A percentile compares a stretch with the other conserved stretches of the same genome.
These are phyloP conservation scores for Carex myosuroides DNA, from an alignment of 176 grass and related monocot genomes.

Conservation along the genomic window DNA sequence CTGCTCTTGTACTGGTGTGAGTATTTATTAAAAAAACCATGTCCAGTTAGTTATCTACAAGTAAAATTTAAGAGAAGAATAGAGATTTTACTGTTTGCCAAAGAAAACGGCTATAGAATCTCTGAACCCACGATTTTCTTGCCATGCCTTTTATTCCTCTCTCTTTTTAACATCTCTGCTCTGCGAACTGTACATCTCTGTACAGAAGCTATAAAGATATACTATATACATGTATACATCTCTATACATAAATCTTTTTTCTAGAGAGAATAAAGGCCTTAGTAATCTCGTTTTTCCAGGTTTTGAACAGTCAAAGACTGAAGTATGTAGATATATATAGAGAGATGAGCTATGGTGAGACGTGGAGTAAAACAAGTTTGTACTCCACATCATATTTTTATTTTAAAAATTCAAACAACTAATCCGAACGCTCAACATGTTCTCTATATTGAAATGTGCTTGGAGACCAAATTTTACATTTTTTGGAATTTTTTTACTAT, in stretches of 20 bases:
- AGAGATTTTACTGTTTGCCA: slow-evolving; percentile 8
- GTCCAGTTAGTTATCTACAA: neutral
- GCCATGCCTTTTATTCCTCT: neutral
- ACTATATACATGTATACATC: neutral
- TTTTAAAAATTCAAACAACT: no score
- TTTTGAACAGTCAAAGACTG: slow-evolving; percentile 5
- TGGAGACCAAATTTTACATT: no score
- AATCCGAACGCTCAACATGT: no score
- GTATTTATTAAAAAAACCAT: neutral
- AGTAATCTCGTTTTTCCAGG: neutral
- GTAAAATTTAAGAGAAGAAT: neutral
- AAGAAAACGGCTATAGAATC: slow-evolving; percentile 47
- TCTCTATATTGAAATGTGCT: no score
- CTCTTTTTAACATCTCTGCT: neutral
- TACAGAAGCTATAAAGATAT: neutral
- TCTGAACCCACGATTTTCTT: slow-evolving; percentile 37
- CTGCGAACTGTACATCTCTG: neutral
- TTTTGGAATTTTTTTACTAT: no score
- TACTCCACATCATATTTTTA: no score
- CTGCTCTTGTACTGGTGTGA: neutral
- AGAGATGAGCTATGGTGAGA: no score
- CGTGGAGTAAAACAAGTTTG: no score
- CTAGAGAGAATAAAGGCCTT: neutral
- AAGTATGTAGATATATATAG: neutral
- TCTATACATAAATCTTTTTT: neutral